Evolutionary conservation across 495 filamentous ascomycete species (phyloP), one percentile per base, ranked within the genome.

Genomic region (Amorphotheca resinae): DNA sequence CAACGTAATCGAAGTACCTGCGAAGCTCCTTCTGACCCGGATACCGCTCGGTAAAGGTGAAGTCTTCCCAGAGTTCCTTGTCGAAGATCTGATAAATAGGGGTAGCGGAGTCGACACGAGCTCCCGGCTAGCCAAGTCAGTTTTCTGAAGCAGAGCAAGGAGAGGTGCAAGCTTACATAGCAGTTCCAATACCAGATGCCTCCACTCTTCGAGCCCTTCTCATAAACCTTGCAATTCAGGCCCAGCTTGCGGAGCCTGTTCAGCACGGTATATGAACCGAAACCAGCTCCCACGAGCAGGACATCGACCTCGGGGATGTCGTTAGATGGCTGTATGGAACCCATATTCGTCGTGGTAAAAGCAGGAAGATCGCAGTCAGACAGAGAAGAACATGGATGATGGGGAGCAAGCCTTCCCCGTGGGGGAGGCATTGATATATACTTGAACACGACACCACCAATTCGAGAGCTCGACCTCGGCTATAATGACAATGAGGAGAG

Each of bases 41-140:
- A 42, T 64, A 70, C 16, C 59, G 55, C 44, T 64, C 61, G 8
- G 54, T 54, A 64, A 64, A 70, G n/a, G 51, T 57, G 64, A 64
- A 69, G 33, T 64, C 61, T 55, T 64, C 52, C 44, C 55, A 67
- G n/a, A 23, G 16, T 22, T 38, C 36, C 12, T 20, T 12, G 3
- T 12, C 9, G 16, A 18, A 38, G 21, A 22, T 21, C 15, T 38
- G 8, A 48, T 70, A 70, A 12, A 16, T 9, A 16, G 39, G 39
- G n/a, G 20, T 17, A 7, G 4, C 20, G 21, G 8, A 12, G 16
- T 42, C 39, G 4, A 42, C 39, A 18, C 39, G 22, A 31, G 39
- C 39, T 2, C 39, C 39, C 12, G 39, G 39, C 5, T 34, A n/a
- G n/a, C n/a, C n/a, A n/a, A n/a, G n/a, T n/a, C n/a, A n/a, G n/a